Evolutionary conservation across 768 basidiomycete genomes (phyloP).

Genomic region (Hypholoma sublateritium): DNA sequence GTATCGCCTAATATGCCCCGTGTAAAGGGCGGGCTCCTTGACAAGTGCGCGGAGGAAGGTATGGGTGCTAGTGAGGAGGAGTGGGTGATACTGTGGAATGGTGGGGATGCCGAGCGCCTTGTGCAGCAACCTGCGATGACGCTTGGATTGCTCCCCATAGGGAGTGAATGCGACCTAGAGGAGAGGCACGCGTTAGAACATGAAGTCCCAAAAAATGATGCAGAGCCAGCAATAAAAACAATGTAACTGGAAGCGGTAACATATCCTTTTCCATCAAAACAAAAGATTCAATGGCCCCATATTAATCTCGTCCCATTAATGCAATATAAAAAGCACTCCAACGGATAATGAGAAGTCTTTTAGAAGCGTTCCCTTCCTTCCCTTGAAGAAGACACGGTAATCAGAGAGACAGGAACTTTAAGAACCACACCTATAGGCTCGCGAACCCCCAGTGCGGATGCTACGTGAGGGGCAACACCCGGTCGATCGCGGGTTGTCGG

Average conservation of each 20-base stretch:
- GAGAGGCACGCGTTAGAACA: background rate
- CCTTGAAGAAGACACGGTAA: background rate
- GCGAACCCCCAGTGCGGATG: background rate
- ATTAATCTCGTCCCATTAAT: background rate
- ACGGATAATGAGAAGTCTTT: background rate
- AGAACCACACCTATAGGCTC: background rate
- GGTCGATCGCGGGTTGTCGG: background rate
- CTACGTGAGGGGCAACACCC: background rate
- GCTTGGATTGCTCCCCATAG: slow-evolving; percentile 61
- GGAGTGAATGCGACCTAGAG: slow-evolving; percentile 60
- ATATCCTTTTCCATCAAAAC: background rate
- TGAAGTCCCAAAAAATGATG: background rate
- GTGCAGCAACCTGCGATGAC: slow-evolving; percentile 68
- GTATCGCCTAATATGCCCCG: slow-evolving; percentile 46
- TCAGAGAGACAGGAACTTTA: background rate
- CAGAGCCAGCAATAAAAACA: background rate
- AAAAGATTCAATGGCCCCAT: background rate
- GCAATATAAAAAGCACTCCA: background rate
- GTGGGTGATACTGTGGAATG: slow-evolving; percentile 57
- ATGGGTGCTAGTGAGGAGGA: slow-evolving; percentile 56
- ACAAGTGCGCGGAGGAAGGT: slow-evolving; percentile 58
- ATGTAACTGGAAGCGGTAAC: background rate
- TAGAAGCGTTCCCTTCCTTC: background rate
- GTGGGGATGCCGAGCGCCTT: slow-evolving; percentile 54
- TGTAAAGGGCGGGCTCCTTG: slow-evolving; percentile 37